Base-by-base conservation (phyloP, 176 grass and related monocot species). In the Avena sativa region DNA sequence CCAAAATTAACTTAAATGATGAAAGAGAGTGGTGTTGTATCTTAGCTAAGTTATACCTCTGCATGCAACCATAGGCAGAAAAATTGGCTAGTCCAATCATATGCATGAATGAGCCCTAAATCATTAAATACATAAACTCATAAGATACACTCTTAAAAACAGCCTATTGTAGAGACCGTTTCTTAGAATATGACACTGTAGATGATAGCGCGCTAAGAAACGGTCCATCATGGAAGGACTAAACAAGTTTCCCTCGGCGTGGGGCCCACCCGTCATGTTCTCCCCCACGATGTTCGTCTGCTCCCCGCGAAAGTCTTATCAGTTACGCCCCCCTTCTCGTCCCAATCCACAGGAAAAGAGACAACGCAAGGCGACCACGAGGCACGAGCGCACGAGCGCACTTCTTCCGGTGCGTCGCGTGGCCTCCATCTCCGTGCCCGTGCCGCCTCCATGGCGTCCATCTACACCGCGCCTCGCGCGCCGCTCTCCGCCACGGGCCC, bases 391-490 rank as follows among this genome's bases (percentile, higher is more conserved):
- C 61, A 28, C 59, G 79, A 81, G 46, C 30, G 17, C 85, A 60
- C 47, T 46, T 63, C 59, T 30, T 71, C 79, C 38, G 16, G 71
- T 56, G 82, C 66, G 53, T 87, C 87, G 48, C 79, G 72, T 61
- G 84, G 46, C 78, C 56, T 77, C 71, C 75, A 38, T 57, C 65
- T 55, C 74, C 78, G 30, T 30, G 43, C 19, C 25, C 26, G 47
- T 77, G 23, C 61, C 79, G 23, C 73, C 58, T 28, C 85, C 87
- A 92, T 95, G 91, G 86, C 91, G 61, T 83, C 91, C 71, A 12
- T 93, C 43, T 51, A 75, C 77, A 89, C 81, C 34, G 73, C 87
- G 49, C 76, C 93, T 38, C 93, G 82, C 23, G 84, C 74, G 30
- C 77, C 88, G 56, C 79, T 95, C 12, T 73, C 85, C 32, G 85